Evolutionary conservation across 2,329 filamentous ascomycete genomes (phyloP).

Genomic region (Harringtonia aguacate): DNA sequence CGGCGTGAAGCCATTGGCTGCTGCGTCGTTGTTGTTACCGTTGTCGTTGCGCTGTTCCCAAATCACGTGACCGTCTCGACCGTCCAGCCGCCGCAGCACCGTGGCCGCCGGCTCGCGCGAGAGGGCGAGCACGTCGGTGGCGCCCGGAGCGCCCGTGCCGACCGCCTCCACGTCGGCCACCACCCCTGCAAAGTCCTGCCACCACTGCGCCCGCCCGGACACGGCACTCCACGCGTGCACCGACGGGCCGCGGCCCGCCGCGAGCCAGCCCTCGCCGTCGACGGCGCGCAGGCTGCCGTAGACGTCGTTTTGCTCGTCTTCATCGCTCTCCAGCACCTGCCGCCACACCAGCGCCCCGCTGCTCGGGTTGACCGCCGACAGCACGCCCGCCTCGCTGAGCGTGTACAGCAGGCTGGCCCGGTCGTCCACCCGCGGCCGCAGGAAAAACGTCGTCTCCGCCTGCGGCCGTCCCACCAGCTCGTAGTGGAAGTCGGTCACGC

Average conservation of each 20-base stretch:
- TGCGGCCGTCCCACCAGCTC: constrained; percentile 76
- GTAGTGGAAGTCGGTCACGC: constrained; percentile 86
- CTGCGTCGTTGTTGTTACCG: constrained; percentile 12
- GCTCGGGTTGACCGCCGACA: constrained; percentile 83
- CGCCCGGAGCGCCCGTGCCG: constrained; percentile 40
- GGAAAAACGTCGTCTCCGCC: constrained; percentile 84
- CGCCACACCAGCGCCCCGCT: constrained; percentile 82
- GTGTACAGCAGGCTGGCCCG: constrained; percentile 88
- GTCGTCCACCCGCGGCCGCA: constrained; percentile 69
- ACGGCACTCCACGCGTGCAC: constrained; percentile 77
- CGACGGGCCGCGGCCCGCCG: constrained; percentile 58
- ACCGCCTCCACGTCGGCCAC: constrained; percentile 65
- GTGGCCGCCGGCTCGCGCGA: constrained; percentile 31
- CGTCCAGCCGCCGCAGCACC: constrained; percentile 60
- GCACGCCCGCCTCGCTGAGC: constrained; percentile 68
- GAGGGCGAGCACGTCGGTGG: constrained; percentile 6
- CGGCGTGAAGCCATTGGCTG: constrained; percentile 46
- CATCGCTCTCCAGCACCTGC: constrained; percentile 48
- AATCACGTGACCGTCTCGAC: constrained; percentile 57
- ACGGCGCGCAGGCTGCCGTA: constrained; percentile 50
- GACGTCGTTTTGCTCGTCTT: constrained; percentile 22
- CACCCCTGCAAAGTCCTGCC: constrained; percentile 44
- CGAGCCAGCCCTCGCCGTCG: constrained; percentile 68
- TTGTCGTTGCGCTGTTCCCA: constrained; percentile 69
- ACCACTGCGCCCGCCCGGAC: constrained; percentile 72